Evolutionary conservation across 2,329 filamentous ascomycete genomes (phyloP).

Genomic region (Drechslera avenae): DNA sequence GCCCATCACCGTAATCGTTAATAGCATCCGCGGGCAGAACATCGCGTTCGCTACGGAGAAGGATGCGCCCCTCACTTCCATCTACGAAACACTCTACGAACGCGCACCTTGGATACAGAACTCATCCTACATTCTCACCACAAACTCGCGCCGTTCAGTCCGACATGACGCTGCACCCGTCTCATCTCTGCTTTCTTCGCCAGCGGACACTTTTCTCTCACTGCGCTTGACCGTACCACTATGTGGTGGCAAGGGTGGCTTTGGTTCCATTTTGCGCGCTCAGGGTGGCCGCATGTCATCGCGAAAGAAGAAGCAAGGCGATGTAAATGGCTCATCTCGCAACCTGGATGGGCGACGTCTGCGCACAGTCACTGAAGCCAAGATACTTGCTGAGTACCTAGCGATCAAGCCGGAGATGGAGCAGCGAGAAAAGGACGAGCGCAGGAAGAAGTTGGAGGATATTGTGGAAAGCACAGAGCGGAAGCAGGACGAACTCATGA

Average conservation of each 20-base stretch:
- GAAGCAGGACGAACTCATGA: slow-evolving; percentile 80
- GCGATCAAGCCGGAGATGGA: slow-evolving; percentile 98
- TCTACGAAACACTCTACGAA: slow-evolving; percentile 66
- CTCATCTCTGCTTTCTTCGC: slow-evolving; percentile 63
- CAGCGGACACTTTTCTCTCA: slow-evolving; percentile 73
- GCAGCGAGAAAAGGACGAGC: slow-evolving; percentile 85
- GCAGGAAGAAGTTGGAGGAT: slow-evolving; percentile 82
- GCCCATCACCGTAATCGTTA: slow-evolving; percentile 68
- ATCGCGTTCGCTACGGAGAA: slow-evolving; percentile 78
- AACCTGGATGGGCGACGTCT: slow-evolving; percentile 90
- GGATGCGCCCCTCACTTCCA: slow-evolving; percentile 69
- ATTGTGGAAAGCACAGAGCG: slow-evolving; percentile 84
- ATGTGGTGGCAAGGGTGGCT: slow-evolving; percentile 94
- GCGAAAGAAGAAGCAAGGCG: slow-evolving; percentile 83
- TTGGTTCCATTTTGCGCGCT: slow-evolving; percentile 94
- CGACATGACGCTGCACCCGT: slow-evolving; percentile 61
- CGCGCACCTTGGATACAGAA: slow-evolving; percentile 63
- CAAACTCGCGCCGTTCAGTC: slow-evolving; percentile 76
- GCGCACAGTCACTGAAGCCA: slow-evolving; percentile 92
- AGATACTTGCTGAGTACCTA: slow-evolving; percentile 91
- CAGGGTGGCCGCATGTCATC: slow-evolving; percentile 98
- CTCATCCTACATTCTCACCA: slow-evolving; percentile 76
- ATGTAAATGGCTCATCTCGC: slow-evolving; percentile 86
- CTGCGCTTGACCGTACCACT: slow-evolving; percentile 79
- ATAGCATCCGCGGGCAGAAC: slow-evolving; percentile 80